Evolutionary conservation across 169 alveolate genomes (phyloP).

Genomic region (Plasmodium chabaudi): DNA sequence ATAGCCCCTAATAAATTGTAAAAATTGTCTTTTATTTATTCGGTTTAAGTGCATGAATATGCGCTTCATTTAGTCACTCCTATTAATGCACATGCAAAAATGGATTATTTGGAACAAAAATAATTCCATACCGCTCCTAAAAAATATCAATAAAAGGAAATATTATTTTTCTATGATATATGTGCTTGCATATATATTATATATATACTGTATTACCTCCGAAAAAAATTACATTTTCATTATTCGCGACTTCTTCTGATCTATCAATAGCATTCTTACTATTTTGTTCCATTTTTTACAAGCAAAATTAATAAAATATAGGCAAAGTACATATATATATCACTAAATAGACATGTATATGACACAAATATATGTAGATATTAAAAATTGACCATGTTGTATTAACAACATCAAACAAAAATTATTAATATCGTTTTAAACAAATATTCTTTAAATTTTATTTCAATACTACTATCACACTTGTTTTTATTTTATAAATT

Average conservation of each 20-base stretch:
- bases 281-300: slow-evolving; percentile 48
- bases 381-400: neutral
- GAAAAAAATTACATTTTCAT: slow-evolving; percentile 32
- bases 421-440: too few species aligned
- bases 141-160: neutral
- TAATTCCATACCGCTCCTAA: slow-evolving; percentile 39
- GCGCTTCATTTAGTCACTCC: too few species aligned
- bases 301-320: slow-evolving; percentile 2
- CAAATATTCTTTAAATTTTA: too few species aligned
- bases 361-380: neutral
- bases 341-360: slow-evolving; percentile 1
- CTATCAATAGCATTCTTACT: slow-evolving; percentile 3
- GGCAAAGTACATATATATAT: neutral
- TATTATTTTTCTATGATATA: neutral
- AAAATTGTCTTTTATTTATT: slow-evolving; percentile 8
- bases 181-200: too few species aligned
- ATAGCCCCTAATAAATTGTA: slow-evolving; percentile 40
- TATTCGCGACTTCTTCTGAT: slow-evolving; percentile 10
- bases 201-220: slow-evolving; percentile 28
- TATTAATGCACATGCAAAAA: neutral
- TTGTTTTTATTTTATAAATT: too few species aligned
- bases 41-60: neutral
- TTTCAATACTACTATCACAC: too few species aligned
- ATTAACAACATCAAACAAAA: too few species aligned
- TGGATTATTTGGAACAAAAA: neutral